Percentiles rank a stretch among this genome's conserved stretches.
phyloP scores from a whole-genome alignment of 768 basidiomycete species.

The Pleurotus tuoliensis region DNA sequence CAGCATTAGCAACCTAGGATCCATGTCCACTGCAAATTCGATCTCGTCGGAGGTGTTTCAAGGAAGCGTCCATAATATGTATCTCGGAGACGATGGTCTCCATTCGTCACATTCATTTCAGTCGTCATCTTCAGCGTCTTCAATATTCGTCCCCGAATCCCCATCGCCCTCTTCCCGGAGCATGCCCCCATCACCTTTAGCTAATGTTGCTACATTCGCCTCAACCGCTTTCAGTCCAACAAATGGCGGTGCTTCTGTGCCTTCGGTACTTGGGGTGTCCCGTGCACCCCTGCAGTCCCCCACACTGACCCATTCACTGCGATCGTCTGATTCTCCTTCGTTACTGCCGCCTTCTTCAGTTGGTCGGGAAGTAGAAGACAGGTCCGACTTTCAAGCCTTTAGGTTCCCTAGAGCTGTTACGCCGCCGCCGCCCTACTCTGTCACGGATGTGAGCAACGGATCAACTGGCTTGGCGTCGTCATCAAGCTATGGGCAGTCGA shows the following conservation, averaged over 20 bases:
- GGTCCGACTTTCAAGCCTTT: background rate
- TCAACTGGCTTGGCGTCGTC: slow-evolving; percentile 12
- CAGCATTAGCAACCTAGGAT: too few relatives aligned
- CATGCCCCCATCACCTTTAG: slow-evolving; percentile 2
- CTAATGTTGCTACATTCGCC: background rate
- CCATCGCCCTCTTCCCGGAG: slow-evolving; percentile 4
- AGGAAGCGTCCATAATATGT: too few relatives aligned
- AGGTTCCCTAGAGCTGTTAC: slow-evolving; percentile 5
- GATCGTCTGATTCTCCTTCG: background rate
- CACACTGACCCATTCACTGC: background rate
- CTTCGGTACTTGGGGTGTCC: background rate
- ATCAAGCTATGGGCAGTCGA: too few relatives aligned
- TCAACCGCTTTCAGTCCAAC: background rate
- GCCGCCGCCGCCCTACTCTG: slow-evolving; percentile 1
- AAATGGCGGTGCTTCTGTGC: background rate
- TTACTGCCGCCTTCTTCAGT: background rate
- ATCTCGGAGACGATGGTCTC: background rate
- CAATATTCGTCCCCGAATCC: background rate
- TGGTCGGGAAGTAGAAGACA: background rate
- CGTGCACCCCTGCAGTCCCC: background rate
- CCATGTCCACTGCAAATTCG: background rate
- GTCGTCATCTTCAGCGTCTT: slow-evolving; percentile 1
- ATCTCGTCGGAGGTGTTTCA: background rate
- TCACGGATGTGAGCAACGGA: slow-evolving; percentile 10
- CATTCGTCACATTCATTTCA: background rate